Conservation (phyloP, 371 early-diverging fungal genomes). For the Mortierella sp. region DNA sequence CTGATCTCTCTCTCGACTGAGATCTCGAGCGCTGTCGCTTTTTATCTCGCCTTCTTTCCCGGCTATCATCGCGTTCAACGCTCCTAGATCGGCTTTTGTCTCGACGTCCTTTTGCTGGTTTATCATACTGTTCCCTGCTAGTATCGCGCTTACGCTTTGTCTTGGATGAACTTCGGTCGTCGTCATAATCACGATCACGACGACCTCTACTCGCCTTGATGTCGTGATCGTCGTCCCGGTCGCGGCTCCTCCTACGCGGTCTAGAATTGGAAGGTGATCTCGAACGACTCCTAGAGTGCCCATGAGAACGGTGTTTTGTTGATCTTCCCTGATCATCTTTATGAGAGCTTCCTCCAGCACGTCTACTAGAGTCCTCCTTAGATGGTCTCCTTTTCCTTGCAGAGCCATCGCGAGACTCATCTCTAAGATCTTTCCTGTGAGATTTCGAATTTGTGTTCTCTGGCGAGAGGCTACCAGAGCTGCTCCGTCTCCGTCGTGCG, state of each 20-base stretch:
- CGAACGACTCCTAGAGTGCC: conserved; percentile 17
- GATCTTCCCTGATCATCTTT: conserved; percentile 5
- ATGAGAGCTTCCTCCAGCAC: background rate
- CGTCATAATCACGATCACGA: conserved; percentile 17
- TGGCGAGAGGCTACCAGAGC: conserved; percentile 15
- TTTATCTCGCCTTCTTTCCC: conserved; percentile 19
- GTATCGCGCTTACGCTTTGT: conserved; percentile 3
- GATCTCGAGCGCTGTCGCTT: conserved; percentile 19
- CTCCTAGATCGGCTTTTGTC: conserved; percentile 16
- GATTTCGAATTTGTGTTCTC: background rate
- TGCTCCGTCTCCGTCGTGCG: background rate
- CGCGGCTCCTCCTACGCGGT: conserved; percentile 7
- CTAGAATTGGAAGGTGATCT: conserved; percentile 7
- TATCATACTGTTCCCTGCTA: conserved; percentile 1
- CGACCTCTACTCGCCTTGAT: conserved; percentile 6
- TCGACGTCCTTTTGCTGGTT: conserved; percentile 7
- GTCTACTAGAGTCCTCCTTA: background rate
- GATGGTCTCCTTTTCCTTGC: background rate
- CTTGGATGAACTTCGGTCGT: conserved; percentile 9
- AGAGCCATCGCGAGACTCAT: background rate
- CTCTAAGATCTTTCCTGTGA: conserved; percentile 1
- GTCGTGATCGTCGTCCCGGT: conserved; percentile 5
- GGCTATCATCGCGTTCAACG: conserved; percentile 9
- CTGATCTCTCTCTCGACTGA: conserved; percentile 10
- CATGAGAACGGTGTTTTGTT: conserved; percentile 6